Evolutionary conservation across 441 rosid species (phyloP), one percentile per base, ranked within the genome.

Genomic region (Eruca vesicaria): DNA sequence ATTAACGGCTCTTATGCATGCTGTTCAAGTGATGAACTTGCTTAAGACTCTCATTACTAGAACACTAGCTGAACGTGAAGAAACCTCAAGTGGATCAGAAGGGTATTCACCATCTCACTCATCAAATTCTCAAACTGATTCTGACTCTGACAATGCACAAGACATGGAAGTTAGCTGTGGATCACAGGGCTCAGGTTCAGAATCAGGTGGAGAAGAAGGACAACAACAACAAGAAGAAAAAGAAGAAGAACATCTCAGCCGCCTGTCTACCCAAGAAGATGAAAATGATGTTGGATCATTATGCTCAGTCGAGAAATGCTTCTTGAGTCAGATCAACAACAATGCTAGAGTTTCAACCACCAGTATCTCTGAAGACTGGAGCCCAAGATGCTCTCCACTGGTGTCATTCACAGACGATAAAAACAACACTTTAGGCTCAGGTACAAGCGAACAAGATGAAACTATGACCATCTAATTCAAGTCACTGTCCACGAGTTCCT

Each of bases 161-260:
- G 96, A 92, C 80, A 90, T 84, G 89, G 97, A 92, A 57, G 88
- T 86, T 69, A 87, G 92, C 84, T 78, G 88, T 48, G 95, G 86
- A 68, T 81, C 88, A 81, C 90, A 87, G 75, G 85, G 79, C 63
- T 78, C 80, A 9, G 76, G 78, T 18, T 87, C 91, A 2, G 93
- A 90, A 35, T 80, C 78, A 63, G 91, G 83, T 38, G 83, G 84
- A 64, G 81, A 84, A 61, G 79, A 79, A 66, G 76, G 78, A 32
- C 10, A 0, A 57, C 5, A 6, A 23, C 32, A 23, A 52, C 28
- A 52, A 15, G 84, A 84, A 48, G 84, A 84, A 48, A 23, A 86
- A 58, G 75, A 48, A 29, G 7, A 78, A 63, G 76, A 79, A 48
- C 77, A 79, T 67, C 70, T 78, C 77, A 75, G 80, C 64, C 74